These are phyloP conservation scores for Candida chauliodis DNA, from an alignment of 805 yeast species.

Conservation along the genomic window DNA sequence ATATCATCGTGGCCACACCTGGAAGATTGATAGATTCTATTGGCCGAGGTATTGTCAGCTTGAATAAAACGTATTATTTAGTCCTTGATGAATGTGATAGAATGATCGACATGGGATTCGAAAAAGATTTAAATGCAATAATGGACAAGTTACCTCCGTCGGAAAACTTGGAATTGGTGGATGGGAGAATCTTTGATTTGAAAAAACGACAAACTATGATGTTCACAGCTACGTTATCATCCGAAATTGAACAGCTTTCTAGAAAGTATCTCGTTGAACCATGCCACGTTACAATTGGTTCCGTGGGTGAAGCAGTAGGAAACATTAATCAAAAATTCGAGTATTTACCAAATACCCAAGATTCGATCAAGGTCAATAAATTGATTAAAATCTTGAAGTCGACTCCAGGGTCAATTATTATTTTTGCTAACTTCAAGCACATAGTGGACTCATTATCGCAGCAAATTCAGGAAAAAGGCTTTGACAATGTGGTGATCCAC, in stretches of 20 bases:
- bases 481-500: slow-evolving; percentile 61
- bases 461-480: slow-evolving; percentile 39
- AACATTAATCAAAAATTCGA: slow-evolving; percentile 67
- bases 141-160: slow-evolving; percentile 50
- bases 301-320: slow-evolving; percentile 60
- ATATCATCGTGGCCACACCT: slow-evolving; percentile 88
- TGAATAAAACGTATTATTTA: slow-evolving; percentile 61
- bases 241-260: slow-evolving; percentile 64
- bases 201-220: slow-evolving; percentile 64
- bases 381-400: slow-evolving; percentile 30
- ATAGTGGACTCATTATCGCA: slow-evolving; percentile 65
- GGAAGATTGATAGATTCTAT: slow-evolving; percentile 84
- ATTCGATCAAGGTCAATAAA: slow-evolving; percentile 39
- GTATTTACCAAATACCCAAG: slow-evolving; percentile 18
- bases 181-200: slow-evolving; percentile 35
- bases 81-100: slow-evolving; percentile 93
- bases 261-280: slow-evolving; percentile 60
- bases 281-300: slow-evolving; percentile 64
- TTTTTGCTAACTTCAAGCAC: slow-evolving; percentile 76
- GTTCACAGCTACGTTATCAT: slow-evolving; percentile 94
- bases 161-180: slow-evolving; percentile 20
- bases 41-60: slow-evolving; percentile 58
- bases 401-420: slow-evolving; percentile 44
- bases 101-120: slow-evolving; percentile 95
- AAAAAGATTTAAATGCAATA: slow-evolving; percentile 66